Base-by-base conservation (phyloP, 2,329 filamentous ascomycete species). In the Fusarium sp. region DNA sequence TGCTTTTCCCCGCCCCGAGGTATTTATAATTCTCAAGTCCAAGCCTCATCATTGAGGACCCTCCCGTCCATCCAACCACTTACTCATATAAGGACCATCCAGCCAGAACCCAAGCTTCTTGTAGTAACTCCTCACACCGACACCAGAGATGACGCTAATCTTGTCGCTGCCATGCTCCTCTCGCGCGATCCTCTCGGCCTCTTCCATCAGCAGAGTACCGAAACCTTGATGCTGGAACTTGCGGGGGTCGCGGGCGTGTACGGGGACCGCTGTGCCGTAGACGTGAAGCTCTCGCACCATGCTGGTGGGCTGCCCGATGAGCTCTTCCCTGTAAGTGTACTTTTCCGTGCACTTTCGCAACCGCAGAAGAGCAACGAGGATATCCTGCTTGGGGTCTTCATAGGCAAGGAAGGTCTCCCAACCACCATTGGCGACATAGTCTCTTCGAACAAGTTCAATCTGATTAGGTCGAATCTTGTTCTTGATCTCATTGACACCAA, bases 141-240 rank as follows among this genome's bases (percentile, higher is more conserved):
- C 95, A 33, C 96, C 96, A n/a, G 95, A 98, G 70, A 99, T 99
- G 75, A 99, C 95, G 79, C 94, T 96, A 64, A 99, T 94, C 87
- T 99, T 99, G 69, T 89, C 88, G 77, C 95, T 98, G 7, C 95
- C 93, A 80, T 99, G 96, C 84, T 99, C 96, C 73, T 98, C 93
- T 64, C 94, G 89, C 1, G 97, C 96, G 73, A 99, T 99, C 60
- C 95, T 89, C 85, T 98, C 96, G 0, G 96, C 97, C 84, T 98
- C 96, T 80, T 98, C 96, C 97, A 99, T 99, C 74, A 99, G 81
- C 70, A 99, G 83, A 2, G 96, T 99, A 56, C 96, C 96, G 75
- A 97, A 99, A 0, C 96, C 96, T 81, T 98, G 96, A 84, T 99
- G 96, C 85, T 99, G 96, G 84, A 98, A 98, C 84, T 98, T 98